Evolutionary conservation across 306 rosid genomes (phyloP).

Genomic region (Cucumis hystrix): DNA sequence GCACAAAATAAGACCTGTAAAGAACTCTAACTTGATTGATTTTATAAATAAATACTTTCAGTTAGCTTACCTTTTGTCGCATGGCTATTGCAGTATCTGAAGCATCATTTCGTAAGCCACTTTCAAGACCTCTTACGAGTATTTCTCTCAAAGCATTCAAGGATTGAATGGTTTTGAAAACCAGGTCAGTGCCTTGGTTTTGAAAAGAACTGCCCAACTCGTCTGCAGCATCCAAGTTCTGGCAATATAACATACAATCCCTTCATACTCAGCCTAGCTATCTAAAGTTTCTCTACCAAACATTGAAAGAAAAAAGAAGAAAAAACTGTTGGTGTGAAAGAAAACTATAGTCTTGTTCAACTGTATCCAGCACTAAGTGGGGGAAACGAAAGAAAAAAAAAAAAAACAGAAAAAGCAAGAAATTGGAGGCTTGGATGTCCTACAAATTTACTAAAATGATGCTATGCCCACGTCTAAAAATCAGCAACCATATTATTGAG

Average conservation of each 20-base stretch:
- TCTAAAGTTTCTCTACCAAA: conserved; percentile 1
- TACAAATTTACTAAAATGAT: not conserved
- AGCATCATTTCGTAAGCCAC: conserved; percentile 99
- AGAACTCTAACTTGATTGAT: not conserved
- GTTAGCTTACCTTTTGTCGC: conserved; percentile 79
- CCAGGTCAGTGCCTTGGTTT: conserved; percentile 23
- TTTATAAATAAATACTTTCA: not conserved
- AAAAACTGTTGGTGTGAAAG: not conserved
- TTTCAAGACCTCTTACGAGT: conserved; percentile 73
- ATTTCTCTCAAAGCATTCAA: conserved; percentile 57
- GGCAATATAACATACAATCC: conserved; percentile 18
- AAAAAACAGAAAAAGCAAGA: not conserved
- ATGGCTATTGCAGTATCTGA: conserved; percentile 88
- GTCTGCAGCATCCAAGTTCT: conserved; percentile 61
- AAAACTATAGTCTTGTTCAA: not conserved
- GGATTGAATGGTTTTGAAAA: conserved; percentile 76
- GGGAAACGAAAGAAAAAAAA: not conserved
- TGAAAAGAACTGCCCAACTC: conserved; percentile 28
- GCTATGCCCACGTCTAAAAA: not conserved
- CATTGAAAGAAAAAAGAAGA: not conserved
- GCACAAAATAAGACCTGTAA: conserved; percentile 9
- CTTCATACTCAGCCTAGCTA: not conserved
- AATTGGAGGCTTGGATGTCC: not conserved
- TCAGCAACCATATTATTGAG: not conserved
- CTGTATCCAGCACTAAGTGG: not conserved